Base-by-base conservation (phyloP, 805 yeast genomes). In the Starmerella bacillaris region DNA sequence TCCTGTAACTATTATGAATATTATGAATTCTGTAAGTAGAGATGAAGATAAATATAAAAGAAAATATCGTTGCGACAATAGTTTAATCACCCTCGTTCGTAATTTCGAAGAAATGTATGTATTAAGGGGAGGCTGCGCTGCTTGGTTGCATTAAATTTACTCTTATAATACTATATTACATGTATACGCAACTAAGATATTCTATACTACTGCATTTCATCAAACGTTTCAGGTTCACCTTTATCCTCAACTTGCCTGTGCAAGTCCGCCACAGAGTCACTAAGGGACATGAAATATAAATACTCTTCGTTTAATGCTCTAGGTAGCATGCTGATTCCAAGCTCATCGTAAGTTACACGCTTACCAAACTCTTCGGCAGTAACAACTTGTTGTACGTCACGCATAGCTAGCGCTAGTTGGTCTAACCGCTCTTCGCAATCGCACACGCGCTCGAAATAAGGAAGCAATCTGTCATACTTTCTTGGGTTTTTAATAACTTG, bases 231-330 rank as follows among this genome's bases (percentile, higher is more conserved):
- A n/a, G 28, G 37, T 14, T 31, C 47, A 12, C 37, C 42, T 8
- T 32, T 33, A 12, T 41, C 42, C 31, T 44, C 36, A 2, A 44
- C 65, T 12, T 59, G 57, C 35, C 67, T 71, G 51, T 77, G 84
- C 24, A 74, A 57, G 48, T 72, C 79, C 3, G 84, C 83, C 49
- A 76, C 70, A 16, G 67, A 63, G 48, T 74, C 78, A 36, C 80
- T 74, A 34, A 77, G 60, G 49, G 75, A 78, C 70, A 76, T 72
- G 51, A 75, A 76, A 38, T 77, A 62, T 33, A 59, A 58, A 50
- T 74, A 73, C 55, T 76, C 83, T 42, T 68, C 71, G 44, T 66
- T 68, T 34, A 59, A 38, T 7, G 49, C 44, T 4, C 33, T 26
- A 2, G 48, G 48, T n/a, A 40, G 35, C 2, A 42, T 36, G 2